These are phyloP conservation scores for Neofusicoccum sp. DNA, from an alignment of 2,329 filamentous ascomycete species.

Conservation along the genomic window DNA sequence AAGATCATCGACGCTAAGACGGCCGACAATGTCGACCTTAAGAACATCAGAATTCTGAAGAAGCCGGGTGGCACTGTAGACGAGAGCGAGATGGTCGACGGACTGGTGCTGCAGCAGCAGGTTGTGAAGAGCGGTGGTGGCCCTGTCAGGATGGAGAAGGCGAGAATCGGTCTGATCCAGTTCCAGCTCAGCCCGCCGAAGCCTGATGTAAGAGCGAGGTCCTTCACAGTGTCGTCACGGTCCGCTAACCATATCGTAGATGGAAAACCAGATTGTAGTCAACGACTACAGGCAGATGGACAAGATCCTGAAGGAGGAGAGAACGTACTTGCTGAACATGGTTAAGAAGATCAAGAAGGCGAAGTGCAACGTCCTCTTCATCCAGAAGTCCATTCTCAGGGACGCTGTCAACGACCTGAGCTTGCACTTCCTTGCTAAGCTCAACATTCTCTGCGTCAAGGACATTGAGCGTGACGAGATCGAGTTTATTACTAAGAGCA, in stretches of 20 bases:
- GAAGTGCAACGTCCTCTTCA: conserved; percentile 97
- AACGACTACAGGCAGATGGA: conserved; percentile 99
- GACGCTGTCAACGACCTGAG: conserved; percentile 98
- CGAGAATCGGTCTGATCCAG: conserved; percentile 93
- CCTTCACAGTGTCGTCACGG: background rate
- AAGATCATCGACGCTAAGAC: conserved; percentile 96
- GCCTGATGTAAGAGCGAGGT: conserved; percentile 67
- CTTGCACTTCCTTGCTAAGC: conserved; percentile 94
- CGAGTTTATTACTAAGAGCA: conserved; percentile 99
- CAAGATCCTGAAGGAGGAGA: conserved; percentile 99
- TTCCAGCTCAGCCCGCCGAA: conserved; percentile 98
- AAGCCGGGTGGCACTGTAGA: conserved; percentile 98
- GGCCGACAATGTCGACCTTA: conserved; percentile 93
- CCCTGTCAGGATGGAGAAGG: conserved; percentile 93
- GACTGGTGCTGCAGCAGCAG: conserved; percentile 86
- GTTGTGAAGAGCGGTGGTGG: conserved; percentile 94
- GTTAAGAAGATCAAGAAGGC: conserved; percentile 99
- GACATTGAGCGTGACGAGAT: conserved; percentile 99
- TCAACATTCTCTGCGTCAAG: conserved; percentile 94
- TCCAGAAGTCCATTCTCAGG: conserved; percentile 97
- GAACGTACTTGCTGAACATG: conserved; percentile 96
- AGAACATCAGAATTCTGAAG: conserved; percentile 96
- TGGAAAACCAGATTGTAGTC: conserved; percentile 99
- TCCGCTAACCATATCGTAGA: conserved; percentile 47
- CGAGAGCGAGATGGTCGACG: conserved; percentile 96